These are phyloP conservation scores for Ustilago tritici DNA, from an alignment of 1,284 basidiomycete species.

Conservation along the genomic window DNA sequence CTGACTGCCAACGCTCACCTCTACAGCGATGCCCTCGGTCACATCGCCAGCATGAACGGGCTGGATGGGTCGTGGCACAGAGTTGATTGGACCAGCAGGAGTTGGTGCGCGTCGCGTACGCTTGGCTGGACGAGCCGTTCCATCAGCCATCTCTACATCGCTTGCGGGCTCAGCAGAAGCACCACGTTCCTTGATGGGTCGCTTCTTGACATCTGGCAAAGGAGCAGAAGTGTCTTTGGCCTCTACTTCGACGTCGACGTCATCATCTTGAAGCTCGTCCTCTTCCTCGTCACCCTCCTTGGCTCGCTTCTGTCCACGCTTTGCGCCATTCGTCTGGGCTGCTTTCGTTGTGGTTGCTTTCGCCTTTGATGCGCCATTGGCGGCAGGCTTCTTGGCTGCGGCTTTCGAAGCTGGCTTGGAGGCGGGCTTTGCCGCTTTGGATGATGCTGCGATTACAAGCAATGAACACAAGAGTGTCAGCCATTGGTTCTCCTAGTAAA, in stretches of 20 bases:
- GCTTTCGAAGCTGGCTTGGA: constrained; percentile 22
- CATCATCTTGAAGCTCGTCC: constrained; percentile 43
- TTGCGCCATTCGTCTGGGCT: constrained; percentile 14
- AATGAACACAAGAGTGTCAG: constrained; percentile 12
- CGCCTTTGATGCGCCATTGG: constrained; percentile 20
- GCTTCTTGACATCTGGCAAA: constrained; percentile 42
- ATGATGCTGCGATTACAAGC: constrained; percentile 8
- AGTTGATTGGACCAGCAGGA: constrained; percentile 53
- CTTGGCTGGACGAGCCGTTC: constrained; percentile 38
- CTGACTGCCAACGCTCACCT: constrained; percentile 23
- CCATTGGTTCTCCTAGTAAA: background rate
- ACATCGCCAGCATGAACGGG: constrained; percentile 41
- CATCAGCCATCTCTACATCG: constrained; percentile 39
- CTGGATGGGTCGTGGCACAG: constrained; percentile 37
- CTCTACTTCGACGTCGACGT: constrained; percentile 14
- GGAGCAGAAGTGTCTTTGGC: constrained; percentile 31
- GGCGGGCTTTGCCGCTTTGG: constrained; percentile 32
- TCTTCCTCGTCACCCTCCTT: constrained; percentile 41
- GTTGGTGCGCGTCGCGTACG: constrained; percentile 43
- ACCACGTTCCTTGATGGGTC: constrained; percentile 22
- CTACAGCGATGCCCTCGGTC: constrained; percentile 34
- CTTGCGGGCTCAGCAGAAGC: constrained; percentile 30
- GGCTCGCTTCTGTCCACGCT: constrained; percentile 47
- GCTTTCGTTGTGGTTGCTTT: constrained; percentile 22
- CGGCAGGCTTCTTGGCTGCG: constrained; percentile 18